These are phyloP conservation scores for Athelia sp. DNA, from an alignment of 1,284 basidiomycete species.

Conservation along the genomic window DNA sequence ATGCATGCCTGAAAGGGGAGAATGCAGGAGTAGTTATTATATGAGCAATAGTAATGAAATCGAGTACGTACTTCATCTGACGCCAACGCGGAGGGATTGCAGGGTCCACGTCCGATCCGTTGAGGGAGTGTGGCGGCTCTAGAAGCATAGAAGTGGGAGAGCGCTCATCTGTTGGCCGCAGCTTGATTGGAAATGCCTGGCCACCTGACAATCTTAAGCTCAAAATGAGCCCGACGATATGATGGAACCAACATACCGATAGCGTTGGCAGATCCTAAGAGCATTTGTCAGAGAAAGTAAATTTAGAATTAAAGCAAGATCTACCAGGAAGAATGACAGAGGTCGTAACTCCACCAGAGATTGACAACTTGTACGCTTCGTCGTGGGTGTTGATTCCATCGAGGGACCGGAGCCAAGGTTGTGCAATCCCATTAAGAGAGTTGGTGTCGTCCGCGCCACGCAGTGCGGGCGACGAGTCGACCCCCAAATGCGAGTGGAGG, in stretches of 20 bases:
- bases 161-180: constrained; percentile 49
- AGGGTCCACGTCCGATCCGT: constrained; percentile 32
- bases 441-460: constrained; percentile 49
- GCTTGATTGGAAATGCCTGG: constrained; percentile 65
- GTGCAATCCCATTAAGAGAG: constrained; percentile 34
- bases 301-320: not conserved
- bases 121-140: constrained; percentile 50
- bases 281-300: not conserved
- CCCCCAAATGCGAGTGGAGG: constrained; percentile 74
- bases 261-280: constrained; percentile 43
- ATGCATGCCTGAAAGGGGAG: constrained; percentile 31
- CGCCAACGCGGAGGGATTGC: constrained; percentile 45
- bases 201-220: too few relatives aligned
- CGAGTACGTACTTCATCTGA: constrained; percentile 50
- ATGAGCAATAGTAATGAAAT: not conserved
- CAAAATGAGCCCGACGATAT: not conserved
- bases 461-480: constrained; percentile 53
- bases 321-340: constrained; percentile 38
- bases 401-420: constrained; percentile 47
- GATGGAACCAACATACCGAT: constrained; percentile 35
- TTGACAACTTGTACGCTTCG: constrained; percentile 37
- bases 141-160: constrained; percentile 52
- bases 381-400: constrained; percentile 49
- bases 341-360: constrained; percentile 43
- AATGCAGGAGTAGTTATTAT: not conserved